A percentile compares a stretch with the other conserved stretches of the same genome.
phyloP scores from a whole-genome alignment of 2,329 filamentous ascomycete species.

The Ophiostoma quercus region DNA sequence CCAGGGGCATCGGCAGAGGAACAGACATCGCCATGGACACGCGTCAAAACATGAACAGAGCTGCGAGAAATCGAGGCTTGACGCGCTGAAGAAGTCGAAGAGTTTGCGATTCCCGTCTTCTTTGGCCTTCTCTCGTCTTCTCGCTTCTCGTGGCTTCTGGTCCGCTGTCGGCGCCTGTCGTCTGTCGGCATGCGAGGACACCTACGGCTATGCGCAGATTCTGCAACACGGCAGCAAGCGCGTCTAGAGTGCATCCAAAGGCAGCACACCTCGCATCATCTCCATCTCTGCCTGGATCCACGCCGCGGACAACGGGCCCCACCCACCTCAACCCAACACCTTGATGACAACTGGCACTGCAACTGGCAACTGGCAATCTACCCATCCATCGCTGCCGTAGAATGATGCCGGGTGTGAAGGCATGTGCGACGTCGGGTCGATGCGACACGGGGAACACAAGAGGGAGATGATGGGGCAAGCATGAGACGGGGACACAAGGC shows the following conservation, averaged over 20 bases:
- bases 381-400: background rate
- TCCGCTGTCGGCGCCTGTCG: background rate
- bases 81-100: background rate
- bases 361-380: background rate
- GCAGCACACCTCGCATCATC: background rate
- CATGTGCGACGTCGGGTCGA: background rate
- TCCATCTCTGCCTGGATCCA: background rate
- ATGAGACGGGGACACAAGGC: background rate
- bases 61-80: background rate
- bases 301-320: background rate
- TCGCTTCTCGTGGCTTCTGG: background rate
- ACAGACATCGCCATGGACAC: background rate
- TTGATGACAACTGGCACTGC: background rate
- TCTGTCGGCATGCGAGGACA: background rate
- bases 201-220: constrained; percentile 12
- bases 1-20: background rate
- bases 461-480: background rate
- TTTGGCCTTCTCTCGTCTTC: background rate
- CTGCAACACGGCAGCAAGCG: constrained; percentile 10
- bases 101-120: background rate
- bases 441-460: background rate
- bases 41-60: background rate
- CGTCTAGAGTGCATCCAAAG: background rate
- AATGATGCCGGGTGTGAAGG: background rate
- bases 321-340: background rate